Percentiles rank a stretch among this genome's conserved stretches.
Evolutionary conservation across 495 filamentous ascomycete species (phyloP).

Genomic region (Aspergillus sparsus): DNA sequence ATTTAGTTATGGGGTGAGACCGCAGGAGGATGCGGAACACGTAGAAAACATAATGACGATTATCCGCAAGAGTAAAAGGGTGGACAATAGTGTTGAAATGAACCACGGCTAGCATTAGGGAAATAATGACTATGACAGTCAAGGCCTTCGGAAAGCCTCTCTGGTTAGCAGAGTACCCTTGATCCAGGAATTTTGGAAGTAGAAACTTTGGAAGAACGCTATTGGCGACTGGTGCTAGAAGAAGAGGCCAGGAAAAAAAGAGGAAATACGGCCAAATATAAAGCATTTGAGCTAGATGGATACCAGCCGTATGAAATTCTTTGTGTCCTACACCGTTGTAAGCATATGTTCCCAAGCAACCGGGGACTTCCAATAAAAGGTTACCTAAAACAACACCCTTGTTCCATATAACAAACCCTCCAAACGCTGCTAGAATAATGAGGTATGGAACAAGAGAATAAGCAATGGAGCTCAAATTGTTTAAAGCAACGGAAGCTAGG

Average conservation of each 20-base stretch:
- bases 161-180: constrained; percentile 39
- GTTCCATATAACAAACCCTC: constrained; percentile 79
- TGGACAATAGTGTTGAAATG: constrained; percentile 90
- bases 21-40: constrained; percentile 82
- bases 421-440: constrained; percentile 66
- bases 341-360: constrained; percentile 18
- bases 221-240: constrained; percentile 55
- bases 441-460: constrained; percentile 65
- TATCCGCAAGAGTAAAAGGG: constrained; percentile 94
- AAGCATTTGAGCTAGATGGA: constrained; percentile 90
- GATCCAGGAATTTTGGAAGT: constrained; percentile 42
- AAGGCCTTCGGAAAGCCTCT: constrained; percentile 40
- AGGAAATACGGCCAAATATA: constrained; percentile 88
- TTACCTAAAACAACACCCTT: constrained; percentile 86
- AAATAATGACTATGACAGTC: constrained; percentile 40
- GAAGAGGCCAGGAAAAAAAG: constrained; percentile 85
- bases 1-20: constrained; percentile 61
- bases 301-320: constrained; percentile 82
- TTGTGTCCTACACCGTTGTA: constrained; percentile 67
- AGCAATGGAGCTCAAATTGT: constrained; percentile 49
- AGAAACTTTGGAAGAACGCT: constrained; percentile 36
- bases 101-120: constrained; percentile 57
- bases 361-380: constrained; percentile 10
- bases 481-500: constrained; percentile 56
- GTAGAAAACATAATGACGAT: constrained; percentile 96